phyloP scores from a whole-genome alignment of 2,329 filamentous ascomycete genomes.

The Chaetomiaceae sp. region DNA sequence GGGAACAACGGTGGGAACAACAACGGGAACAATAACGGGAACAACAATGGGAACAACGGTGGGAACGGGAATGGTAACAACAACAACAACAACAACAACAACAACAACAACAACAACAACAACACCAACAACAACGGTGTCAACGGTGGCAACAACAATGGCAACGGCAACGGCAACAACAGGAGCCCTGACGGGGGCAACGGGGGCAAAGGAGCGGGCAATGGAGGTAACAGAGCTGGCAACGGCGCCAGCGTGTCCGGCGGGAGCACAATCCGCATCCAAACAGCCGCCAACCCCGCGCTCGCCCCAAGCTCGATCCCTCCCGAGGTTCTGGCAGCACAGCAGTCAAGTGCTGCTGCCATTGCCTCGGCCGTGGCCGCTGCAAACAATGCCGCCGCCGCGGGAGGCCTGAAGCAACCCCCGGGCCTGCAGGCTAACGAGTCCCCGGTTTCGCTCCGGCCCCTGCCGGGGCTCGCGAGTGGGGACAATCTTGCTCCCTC shows the following conservation, averaged over 20 bases:
- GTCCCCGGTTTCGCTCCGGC: constrained; percentile 12
- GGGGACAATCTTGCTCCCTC: constrained; percentile 7
- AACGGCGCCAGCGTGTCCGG: neutral
- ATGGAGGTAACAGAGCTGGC: neutral
- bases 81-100: neutral
- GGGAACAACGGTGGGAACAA: neutral
- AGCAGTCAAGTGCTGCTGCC: constrained; percentile 17
- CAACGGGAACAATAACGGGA: neutral
- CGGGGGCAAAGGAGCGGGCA: neutral
- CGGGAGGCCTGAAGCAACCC: constrained; percentile 16
- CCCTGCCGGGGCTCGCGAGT: constrained; percentile 19
- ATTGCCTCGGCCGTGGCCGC: constrained; percentile 17
- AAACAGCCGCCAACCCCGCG: neutral
- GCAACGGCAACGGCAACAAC: too few species aligned
- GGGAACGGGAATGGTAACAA: neutral
- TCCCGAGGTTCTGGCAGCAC: constrained; percentile 16
- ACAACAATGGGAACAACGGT: too few species aligned
- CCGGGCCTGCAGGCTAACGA: constrained; percentile 19
- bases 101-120: neutral
- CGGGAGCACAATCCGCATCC: neutral
- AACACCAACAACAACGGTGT: too few species aligned
- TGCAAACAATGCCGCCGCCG: constrained; percentile 16
- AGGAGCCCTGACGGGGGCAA: neutral
- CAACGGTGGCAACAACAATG: neutral
- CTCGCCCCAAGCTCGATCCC: constrained; percentile 5